Evolutionary conservation across 2,329 filamentous ascomycete genomes (phyloP).

Genomic region (Aspergillus sp.): DNA sequence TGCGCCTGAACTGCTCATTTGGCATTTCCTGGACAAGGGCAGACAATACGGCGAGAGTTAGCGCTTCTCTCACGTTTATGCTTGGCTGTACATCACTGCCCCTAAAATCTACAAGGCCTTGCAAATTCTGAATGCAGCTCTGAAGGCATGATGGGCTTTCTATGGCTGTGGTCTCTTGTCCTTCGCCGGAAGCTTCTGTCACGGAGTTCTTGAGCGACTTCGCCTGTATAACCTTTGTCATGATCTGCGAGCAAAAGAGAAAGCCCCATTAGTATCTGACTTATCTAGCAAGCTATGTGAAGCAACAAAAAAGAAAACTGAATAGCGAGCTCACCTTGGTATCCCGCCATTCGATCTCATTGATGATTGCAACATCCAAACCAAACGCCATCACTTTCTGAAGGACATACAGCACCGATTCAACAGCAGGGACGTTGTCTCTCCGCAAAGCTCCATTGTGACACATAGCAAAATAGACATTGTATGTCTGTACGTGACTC

Average conservation of each 20-base stretch:
- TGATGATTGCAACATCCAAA: slow-evolving; percentile 54
- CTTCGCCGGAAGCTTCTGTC: background rate
- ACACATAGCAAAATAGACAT: slow-evolving; percentile 58
- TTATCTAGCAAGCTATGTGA: background rate
- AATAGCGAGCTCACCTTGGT: slow-evolving; percentile 43
- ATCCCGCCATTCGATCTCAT: slow-evolving; percentile 54
- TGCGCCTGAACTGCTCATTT: background rate
- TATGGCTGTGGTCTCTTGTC: background rate
- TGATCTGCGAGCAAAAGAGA: background rate
- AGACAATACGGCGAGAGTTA: background rate
- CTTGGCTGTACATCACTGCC: background rate
- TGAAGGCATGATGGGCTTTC: background rate
- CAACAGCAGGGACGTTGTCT: background rate
- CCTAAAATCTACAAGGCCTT: background rate
- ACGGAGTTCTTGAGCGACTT: background rate
- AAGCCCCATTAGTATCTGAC: background rate
- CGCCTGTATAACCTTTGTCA: slow-evolving; percentile 1
- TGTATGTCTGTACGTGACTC: slow-evolving; percentile 45
- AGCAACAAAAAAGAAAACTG: background rate
- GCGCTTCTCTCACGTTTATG: slow-evolving; percentile 1
- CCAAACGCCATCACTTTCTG: slow-evolving; percentile 45
- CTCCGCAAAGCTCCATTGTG: slow-evolving; percentile 47
- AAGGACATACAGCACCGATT: slow-evolving; percentile 32
- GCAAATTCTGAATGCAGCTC: background rate
- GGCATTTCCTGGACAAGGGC: background rate